phyloP scores from a whole-genome alignment of 371 early-diverging fungal species.

The Rhizopus delemar region DNA sequence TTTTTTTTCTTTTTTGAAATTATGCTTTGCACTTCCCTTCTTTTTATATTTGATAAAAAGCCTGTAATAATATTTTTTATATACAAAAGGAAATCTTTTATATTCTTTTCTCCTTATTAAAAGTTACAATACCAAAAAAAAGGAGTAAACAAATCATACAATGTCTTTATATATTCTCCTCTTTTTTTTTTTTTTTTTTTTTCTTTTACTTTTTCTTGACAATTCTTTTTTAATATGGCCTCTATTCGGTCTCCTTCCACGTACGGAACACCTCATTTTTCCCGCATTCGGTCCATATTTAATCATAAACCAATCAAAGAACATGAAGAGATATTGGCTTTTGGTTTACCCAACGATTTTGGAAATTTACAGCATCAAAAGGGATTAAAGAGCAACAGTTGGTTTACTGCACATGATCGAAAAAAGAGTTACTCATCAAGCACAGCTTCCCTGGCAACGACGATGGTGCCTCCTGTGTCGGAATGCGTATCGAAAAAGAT shows the following conservation, averaged over 20 bases:
- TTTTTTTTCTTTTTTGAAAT: background rate
- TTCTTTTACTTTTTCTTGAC: background rate
- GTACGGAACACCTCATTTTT: conserved; percentile 30
- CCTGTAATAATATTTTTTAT: too few species aligned
- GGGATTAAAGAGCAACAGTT: conserved; percentile 23
- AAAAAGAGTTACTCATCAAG: conserved; percentile 5
- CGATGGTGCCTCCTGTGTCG: background rate
- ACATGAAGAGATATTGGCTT: background rate
- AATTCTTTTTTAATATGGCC: conserved; percentile 8
- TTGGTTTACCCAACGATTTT: conserved; percentile 29
- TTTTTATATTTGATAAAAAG: background rate
- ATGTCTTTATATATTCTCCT: background rate
- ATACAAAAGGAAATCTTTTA: background rate
- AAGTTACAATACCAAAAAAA: conserved; percentile 1
- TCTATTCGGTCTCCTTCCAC: conserved; percentile 26
- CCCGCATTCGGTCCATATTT: conserved; percentile 15
- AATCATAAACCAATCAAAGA: background rate
- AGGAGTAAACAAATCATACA: background rate
- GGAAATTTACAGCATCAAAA: conserved; percentile 26
- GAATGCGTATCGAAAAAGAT: background rate
- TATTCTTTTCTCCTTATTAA: background rate
- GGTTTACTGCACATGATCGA: conserved; percentile 18
- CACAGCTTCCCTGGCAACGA: background rate
- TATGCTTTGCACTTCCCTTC: background rate
- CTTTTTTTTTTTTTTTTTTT: conserved; percentile 2